Percentiles rank a stretch among this genome's conserved stretches.
These are phyloP conservation scores for Sphagnum fallax DNA, from an alignment of 228 moss, liverwort and hornwort genomes.

Conservation along the genomic window DNA sequence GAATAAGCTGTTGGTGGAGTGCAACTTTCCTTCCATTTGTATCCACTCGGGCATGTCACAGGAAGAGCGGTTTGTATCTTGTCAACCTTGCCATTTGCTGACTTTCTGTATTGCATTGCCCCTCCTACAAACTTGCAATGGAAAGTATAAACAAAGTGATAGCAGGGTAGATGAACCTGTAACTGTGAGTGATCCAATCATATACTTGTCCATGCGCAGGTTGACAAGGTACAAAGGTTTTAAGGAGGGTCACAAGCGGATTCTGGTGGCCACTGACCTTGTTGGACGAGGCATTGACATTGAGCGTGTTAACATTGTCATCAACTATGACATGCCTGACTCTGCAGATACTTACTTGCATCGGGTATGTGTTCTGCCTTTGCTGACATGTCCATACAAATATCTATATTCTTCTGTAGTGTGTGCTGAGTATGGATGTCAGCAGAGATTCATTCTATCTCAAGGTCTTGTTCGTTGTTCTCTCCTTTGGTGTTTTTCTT, in stretches of 20 bases:
- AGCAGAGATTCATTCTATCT: too few relatives aligned
- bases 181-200: too few relatives aligned
- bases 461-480: too few relatives aligned
- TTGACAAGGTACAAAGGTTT: slow-evolving; percentile 61
- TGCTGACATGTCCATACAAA: too few relatives aligned
- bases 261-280: slow-evolving; percentile 54
- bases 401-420: too few relatives aligned
- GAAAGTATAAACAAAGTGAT: neutral
- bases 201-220: slow-evolving; percentile 11
- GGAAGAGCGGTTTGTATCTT: slow-evolving; percentile 42
- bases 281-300: slow-evolving; percentile 61
- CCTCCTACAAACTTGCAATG: neutral
- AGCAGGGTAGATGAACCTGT: too few relatives aligned
- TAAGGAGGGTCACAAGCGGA: slow-evolving; percentile 61
- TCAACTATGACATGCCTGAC: slow-evolving; percentile 69
- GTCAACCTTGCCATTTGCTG: neutral
- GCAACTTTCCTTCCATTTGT: slow-evolving; percentile 64
- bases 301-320: slow-evolving; percentile 58
- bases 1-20: slow-evolving; percentile 59
- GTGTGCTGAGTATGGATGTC: too few relatives aligned
- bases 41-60: slow-evolving; percentile 65
- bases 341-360: slow-evolving; percentile 61
- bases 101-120: too few relatives aligned
- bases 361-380: slow-evolving; percentile 17
- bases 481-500: too few relatives aligned